Evolutionary conservation across 2,329 filamentous ascomycete species (phyloP), one percentile per base, ranked within the genome.

Genomic region (Colletotrichum sp.): DNA sequence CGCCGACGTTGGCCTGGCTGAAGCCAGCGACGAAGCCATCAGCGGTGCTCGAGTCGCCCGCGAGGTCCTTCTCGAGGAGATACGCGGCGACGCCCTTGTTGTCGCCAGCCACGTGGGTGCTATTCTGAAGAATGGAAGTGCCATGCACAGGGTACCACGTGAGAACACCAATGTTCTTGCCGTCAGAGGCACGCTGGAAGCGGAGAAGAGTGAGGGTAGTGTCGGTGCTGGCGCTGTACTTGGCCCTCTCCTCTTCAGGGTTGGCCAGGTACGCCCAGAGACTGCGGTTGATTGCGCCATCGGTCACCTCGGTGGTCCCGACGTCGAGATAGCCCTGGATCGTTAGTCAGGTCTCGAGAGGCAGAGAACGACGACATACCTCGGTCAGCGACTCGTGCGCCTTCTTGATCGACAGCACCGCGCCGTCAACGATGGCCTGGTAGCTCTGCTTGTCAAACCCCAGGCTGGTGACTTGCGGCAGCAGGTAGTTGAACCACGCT

Each of bases 131-230:
- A 84, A 98, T 91, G 1, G 95, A 98, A 0, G 96, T 99, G 63
- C 96, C 96, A 83, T 99, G 96, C 0, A 96, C 95, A 4, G 96
- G 92, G 83, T 96, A 98, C 95, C 96, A 99, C 18, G 95, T 97
- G 74, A 99, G 85, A 1, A 98, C 88, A 15, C 95, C 96, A 57
- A 95, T 91, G 73, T 93, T 93, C 85, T 95, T 96, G 64, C 90
- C 89, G 81, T 97, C 95, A 1, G 91, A 93, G 12, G 91, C 90
- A 49, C 95, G 91, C 78, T 92, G 92, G 82, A 98, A 96, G 76
- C 93, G 93, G 32, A 98, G 88, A 55, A 98, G 86, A 0, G 95
- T 96, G 87, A 99, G 87, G 6, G 81, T 91, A 81, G 80, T 92
- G 85, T 91, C 90, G 3, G 86, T 83, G 79, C 87, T 88, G 68